Evolutionary conservation across 768 basidiomycete genomes (phyloP).

Genomic region (Boletus reticulatus): DNA sequence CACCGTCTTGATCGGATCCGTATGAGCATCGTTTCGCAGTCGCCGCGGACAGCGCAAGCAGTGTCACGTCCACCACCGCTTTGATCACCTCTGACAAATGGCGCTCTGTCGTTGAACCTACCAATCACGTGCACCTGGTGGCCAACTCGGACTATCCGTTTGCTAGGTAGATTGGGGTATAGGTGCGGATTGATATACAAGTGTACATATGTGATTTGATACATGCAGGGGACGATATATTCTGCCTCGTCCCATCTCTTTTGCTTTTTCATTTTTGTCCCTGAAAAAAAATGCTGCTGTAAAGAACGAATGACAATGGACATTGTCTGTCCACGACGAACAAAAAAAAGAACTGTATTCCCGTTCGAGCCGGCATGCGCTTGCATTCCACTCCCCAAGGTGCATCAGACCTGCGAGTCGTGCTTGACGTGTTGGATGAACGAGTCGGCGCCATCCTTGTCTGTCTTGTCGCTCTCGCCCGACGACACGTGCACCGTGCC

Average conservation of each 20-base stretch:
- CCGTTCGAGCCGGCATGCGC: neutral
- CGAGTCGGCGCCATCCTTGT: constrained; percentile 4
- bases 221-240: no score
- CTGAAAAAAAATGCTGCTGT: neutral
- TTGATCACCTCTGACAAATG: constrained; percentile 42
- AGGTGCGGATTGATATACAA: no score
- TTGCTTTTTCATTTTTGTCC: no score
- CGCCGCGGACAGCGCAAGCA: neutral
- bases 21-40: constrained; percentile 11
- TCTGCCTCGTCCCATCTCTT: no score
- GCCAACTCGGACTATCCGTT: constrained; percentile 21
- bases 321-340: neutral
- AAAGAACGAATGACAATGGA: neutral
- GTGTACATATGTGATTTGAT: no score
- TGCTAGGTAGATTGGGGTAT: neutral
- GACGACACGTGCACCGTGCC: constrained; percentile 6
- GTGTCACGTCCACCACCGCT: constrained; percentile 30
- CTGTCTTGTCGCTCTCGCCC: constrained; percentile 1
- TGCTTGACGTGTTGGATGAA: constrained; percentile 13
- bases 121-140: constrained; percentile 8
- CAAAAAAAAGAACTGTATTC: neutral
- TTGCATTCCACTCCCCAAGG: neutral
- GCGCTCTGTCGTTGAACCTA: constrained; percentile 32
- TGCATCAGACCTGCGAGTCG: neutral
- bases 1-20: constrained; percentile 40